Evolutionary conservation across 768 basidiomycete species (phyloP), one percentile per base, ranked within the genome.

Genomic region (Suillus spraguei): DNA sequence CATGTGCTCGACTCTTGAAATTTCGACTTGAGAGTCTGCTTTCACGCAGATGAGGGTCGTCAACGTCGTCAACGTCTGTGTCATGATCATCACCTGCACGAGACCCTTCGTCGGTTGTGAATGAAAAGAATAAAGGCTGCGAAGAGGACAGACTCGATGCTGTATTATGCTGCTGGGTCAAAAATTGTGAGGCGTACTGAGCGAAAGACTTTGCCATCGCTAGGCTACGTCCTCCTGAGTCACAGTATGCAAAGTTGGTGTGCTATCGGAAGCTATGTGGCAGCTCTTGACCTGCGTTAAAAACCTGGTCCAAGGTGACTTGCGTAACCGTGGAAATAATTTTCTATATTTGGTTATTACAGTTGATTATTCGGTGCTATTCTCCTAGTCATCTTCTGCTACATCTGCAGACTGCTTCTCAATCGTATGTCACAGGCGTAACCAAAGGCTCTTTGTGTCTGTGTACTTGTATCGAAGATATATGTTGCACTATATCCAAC

Each of bases 121-220:
- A 93, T 22, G 92, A 94, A 82, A 91, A 94, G 82, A 94, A 94
- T 75, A 94, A 85, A 60, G 92, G 92, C 76, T 92, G 91, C 42
- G 80, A 81, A 44, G 87, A 87, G 24, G 86, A 83, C 46, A 84
- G 82, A 69, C 84, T 77, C 68, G 83, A 84, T 42, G 84, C 80
- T 63, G 73, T 71, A 61, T 80, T 79, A 63, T 78, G 82, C 69
- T 85, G 87, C 67, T 84, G 82, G 72, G 83, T 87, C 74, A 93
- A 80, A 72, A 92, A 92, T 69, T 92, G 90, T 50, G 91, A 92
- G 58, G 91, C 91, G 79, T 90, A 92, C 59, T 86, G 86, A 68
- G 90, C 88, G 76, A 93, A 93, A 42, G 91, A 90, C 67, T 89
- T 83, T 56, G 87, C 83, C 82, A 83, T 83, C 70, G 65, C 67